Base-by-base conservation (phyloP, 2,329 filamentous ascomycete species). In the Colletotrichum tamarilloi region DNA sequence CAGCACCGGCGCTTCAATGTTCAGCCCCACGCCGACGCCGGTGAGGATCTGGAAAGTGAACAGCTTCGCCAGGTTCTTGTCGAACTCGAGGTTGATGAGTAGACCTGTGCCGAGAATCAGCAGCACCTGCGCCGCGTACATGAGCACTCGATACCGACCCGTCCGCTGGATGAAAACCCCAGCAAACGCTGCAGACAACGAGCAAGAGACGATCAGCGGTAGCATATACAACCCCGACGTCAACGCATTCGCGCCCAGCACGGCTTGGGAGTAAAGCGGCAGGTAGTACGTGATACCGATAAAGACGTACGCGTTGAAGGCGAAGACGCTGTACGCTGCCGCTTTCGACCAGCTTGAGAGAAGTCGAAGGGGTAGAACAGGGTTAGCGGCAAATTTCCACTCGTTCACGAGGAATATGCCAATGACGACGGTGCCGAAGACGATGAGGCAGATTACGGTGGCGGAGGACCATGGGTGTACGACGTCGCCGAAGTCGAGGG, bases 391-490 rank as follows among this genome's bases (percentile, higher is more conserved):
- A 24, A 74, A 77, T 5, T 74, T 66, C 12, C 75, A 76, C 68
- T 85, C 81, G 75, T 80, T 84, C 8, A 78, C 70, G 24, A 77
- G 72, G 67, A 87, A 87, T 0, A 75, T 72, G n/a, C 79, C 63
- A 2, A 85, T 74, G 3, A 82, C 83, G 0, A 87, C 78, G 2
- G 83, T 81, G 3, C 90, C 90, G 11, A 91, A 76, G 5, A 91
- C 84, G 38, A 86, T 81, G 77, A 87, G 84, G 64, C 81, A 83
- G 38, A 88, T 85, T 67, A 88, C 83, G 74, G 83, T 85, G 14
- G 80, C 82, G 0, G 93, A 95, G 60, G 85, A 83, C 95, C 95
- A 97, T 1, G 95, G 92, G 75, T 90, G 90, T 26, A 87, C 86
- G 66, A 94, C 89, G 62, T 94, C 95, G 65, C 69, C 78, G 35